Evolutionary conservation across 1,139 yeast species (phyloP).

Genomic region (Debaryomyces psychrophilus): DNA sequence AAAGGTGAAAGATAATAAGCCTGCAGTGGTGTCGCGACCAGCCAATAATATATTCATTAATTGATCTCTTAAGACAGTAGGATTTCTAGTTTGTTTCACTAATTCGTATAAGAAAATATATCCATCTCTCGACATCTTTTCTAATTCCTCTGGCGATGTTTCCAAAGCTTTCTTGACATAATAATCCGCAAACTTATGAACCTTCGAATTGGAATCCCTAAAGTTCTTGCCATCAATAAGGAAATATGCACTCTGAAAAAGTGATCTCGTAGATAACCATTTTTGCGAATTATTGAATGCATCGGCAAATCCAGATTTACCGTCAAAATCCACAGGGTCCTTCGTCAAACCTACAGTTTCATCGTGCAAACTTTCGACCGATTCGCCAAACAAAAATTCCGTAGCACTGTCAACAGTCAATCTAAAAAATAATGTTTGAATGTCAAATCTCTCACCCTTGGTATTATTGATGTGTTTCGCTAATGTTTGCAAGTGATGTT

Average conservation of each 20-base stretch:
- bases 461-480: constrained; percentile 33
- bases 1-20: constrained; percentile 50
- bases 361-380: constrained; percentile 44
- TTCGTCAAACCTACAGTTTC: constrained; percentile 23
- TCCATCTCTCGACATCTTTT: constrained; percentile 38
- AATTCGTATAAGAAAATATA: constrained; percentile 55
- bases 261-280: constrained; percentile 39
- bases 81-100: constrained; percentile 53
- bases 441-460: constrained; percentile 42
- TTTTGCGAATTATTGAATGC: constrained; percentile 47
- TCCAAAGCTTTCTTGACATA: constrained; percentile 35
- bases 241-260: constrained; percentile 39
- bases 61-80: constrained; percentile 53
- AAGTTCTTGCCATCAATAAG: constrained; percentile 37
- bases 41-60: constrained; percentile 55
- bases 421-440: constrained; percentile 52
- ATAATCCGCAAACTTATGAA: constrained; percentile 37
- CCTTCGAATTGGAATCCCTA: constrained; percentile 29
- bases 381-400: constrained; percentile 61
- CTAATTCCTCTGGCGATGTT: constrained; percentile 34
- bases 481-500: constrained; percentile 48
- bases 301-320: constrained; percentile 43
- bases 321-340: constrained; percentile 24
- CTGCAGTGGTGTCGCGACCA: constrained; percentile 63
- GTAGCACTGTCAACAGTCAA: constrained; percentile 62